These are phyloP conservation scores for Fusarium verticillioides DNA, from an alignment of 2,329 filamentous ascomycete species.

Conservation along the genomic window DNA sequence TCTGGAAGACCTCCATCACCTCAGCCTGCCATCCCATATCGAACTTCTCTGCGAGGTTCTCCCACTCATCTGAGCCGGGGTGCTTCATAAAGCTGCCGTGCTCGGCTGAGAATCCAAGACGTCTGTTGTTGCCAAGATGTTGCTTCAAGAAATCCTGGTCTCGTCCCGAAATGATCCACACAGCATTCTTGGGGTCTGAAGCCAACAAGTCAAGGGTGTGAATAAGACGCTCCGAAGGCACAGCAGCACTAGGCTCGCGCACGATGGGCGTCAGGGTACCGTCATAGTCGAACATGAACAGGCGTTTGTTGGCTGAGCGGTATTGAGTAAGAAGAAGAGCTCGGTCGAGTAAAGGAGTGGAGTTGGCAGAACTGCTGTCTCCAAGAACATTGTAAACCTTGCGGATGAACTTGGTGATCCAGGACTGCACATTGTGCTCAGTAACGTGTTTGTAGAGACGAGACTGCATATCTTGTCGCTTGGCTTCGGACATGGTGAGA, in stretches of 20 bases:
- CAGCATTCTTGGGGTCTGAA: slow-evolving; percentile 81
- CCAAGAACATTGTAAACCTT: slow-evolving; percentile 83
- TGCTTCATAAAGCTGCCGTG: slow-evolving; percentile 95
- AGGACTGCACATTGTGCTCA: slow-evolving; percentile 85
- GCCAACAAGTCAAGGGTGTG: slow-evolving; percentile 82
- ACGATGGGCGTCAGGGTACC: slow-evolving; percentile 97
- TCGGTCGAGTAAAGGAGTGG: slow-evolving; percentile 85
- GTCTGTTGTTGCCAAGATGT: slow-evolving; percentile 89
- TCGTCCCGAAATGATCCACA: slow-evolving; percentile 98
- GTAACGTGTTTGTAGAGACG: slow-evolving; percentile 86
- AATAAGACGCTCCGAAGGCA: slow-evolving; percentile 86
- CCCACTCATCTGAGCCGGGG: slow-evolving; percentile 81
- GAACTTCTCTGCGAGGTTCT: slow-evolving; percentile 85
- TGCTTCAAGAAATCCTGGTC: slow-evolving; percentile 92
- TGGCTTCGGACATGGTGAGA: slow-evolving; percentile 76
- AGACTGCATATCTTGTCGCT: slow-evolving; percentile 75
- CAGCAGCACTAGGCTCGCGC: slow-evolving; percentile 86
- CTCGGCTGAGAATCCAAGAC: slow-evolving; percentile 94
- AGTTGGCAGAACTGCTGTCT: slow-evolving; percentile 77
- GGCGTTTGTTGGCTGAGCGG: slow-evolving; percentile 76
- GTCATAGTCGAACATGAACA: slow-evolving; percentile 99
- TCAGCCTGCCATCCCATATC: slow-evolving; percentile 95
- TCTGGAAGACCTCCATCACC: slow-evolving; percentile 84
- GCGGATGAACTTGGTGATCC: slow-evolving; percentile 83
- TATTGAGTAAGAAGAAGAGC: slow-evolving; percentile 79